Evolutionary conservation across 2,329 filamentous ascomycete genomes (phyloP), one percentile per base, ranked within the genome.

Genomic region (Aspergillus sp.): DNA sequence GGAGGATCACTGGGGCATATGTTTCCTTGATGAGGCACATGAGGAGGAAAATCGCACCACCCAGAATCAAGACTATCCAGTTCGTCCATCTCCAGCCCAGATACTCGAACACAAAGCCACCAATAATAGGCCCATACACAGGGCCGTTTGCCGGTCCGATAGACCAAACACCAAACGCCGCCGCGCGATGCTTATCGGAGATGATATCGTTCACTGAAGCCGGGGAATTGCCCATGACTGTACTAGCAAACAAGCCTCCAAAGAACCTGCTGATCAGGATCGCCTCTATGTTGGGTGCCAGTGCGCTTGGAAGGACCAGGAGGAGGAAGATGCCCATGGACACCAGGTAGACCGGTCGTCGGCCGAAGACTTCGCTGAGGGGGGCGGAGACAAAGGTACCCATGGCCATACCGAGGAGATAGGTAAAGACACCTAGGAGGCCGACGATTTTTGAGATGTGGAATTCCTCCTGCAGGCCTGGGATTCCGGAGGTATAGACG

Each of bases 21-120:
- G 75, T 77, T 57, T 78, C 76, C 0, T 71, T 67, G 11, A 74
- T 47, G 1, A 65, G 39, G 0, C 66, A 64, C 11, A 70, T 52
- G 2, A 73, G 9, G 11, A 67, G 55, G 41, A 63, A 53, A 2
- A 71, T 60, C 1, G 62, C 63, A 13, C 66, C 66, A 0, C 66
- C 58, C 43, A 74, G 72, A 32, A 65, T 71, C 52, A 74, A 58
- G 20, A 72, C 72, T 5, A 68, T 64, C 71, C 68, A 73, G 59
- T 42, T 42, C 4, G 39, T 42, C 39, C 39, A 42, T 18, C 39
- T 17, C 47, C 47, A 49, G 47, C 47, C 47, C 1, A 30, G 15
- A 15, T 30, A n/a, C 9, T 49, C 47, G 20, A n/a, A 30, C 18
- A 49, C 26, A 39, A 49, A 49, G 22, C 47, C 47, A 12, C 47